phyloP scores from a whole-genome alignment of 257 asterid species.

The Craterostigma plantagineum region DNA sequence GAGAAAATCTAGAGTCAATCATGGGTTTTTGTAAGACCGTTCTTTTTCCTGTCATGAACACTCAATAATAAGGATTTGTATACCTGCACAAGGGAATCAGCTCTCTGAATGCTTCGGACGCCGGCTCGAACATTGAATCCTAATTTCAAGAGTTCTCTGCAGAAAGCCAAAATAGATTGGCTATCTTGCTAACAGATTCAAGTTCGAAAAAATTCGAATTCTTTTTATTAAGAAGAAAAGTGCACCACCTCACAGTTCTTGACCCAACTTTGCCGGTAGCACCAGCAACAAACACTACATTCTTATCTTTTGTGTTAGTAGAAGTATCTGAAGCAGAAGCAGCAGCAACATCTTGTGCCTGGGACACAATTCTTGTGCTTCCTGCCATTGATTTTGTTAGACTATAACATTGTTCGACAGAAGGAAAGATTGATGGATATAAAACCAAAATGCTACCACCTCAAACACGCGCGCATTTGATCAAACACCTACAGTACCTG shows the following conservation, averaged over 20 bases:
- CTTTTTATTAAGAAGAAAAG: slow-evolving; percentile 4
- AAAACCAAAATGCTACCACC: background rate
- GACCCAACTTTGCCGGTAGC: slow-evolving; percentile 96
- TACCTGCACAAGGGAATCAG: slow-evolving; percentile 76
- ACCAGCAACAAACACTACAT: slow-evolving; percentile 83
- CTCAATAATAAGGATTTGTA: too few relatives aligned
- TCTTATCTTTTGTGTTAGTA: slow-evolving; percentile 30
- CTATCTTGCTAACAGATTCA: slow-evolving; percentile 5
- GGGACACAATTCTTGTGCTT: slow-evolving; percentile 22
- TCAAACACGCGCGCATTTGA: background rate
- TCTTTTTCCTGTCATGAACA: too few relatives aligned
- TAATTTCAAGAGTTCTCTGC: slow-evolving; percentile 82
- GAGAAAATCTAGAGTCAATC: slow-evolving; percentile 12
- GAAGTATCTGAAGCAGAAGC: slow-evolving; percentile 17
- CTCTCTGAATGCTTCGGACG: slow-evolving; percentile 66
- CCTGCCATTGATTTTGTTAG: slow-evolving; percentile 14
- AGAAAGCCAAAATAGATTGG: slow-evolving; percentile 12
- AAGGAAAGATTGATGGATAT: background rate
- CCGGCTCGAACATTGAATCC: slow-evolving; percentile 84
- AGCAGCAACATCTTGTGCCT: slow-evolving; percentile 28
- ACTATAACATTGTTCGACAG: too few relatives aligned
- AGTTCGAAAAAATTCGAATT: slow-evolving; percentile 1
- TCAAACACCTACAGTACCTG: slow-evolving; percentile 23
- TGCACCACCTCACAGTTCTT: slow-evolving; percentile 65
- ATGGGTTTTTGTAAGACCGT: background rate